Evolutionary conservation across 352 stramenopile species (phyloP).

Genomic region (Aphanomyces invadans): DNA sequence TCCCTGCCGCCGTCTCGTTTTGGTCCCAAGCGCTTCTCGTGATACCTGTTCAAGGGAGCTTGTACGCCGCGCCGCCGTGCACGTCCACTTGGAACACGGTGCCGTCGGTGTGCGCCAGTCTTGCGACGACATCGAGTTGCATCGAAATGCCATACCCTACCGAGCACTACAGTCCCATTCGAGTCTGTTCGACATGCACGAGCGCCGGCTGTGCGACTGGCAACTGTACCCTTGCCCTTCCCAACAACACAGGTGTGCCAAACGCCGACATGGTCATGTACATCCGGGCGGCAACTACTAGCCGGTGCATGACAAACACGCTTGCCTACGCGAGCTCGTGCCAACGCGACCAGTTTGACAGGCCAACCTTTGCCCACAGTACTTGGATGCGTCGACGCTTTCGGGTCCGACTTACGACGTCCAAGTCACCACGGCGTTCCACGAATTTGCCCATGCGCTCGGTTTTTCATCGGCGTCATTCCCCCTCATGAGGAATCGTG

Average conservation of each 20-base stretch:
- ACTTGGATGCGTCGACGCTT: not conserved
- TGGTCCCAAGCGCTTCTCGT: slow-evolving; percentile 50
- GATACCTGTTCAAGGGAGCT: slow-evolving; percentile 51
- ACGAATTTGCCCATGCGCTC: slow-evolving; percentile 26
- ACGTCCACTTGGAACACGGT: slow-evolving; percentile 48
- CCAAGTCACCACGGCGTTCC: slow-evolving; percentile 14
- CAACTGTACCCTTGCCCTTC: slow-evolving; percentile 25
- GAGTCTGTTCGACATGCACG: slow-evolving; percentile 39
- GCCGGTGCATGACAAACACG: slow-evolving; percentile 42
- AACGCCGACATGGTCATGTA: slow-evolving; percentile 70
- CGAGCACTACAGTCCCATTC: slow-evolving; percentile 48
- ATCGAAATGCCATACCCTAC: slow-evolving; percentile 65
- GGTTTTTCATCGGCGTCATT: slow-evolving; percentile 23
- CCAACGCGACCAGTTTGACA: slow-evolving; percentile 80
- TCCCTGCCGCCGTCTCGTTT: slow-evolving; percentile 54
- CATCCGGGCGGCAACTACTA: slow-evolving; percentile 41
- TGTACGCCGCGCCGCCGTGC: slow-evolving; percentile 54
- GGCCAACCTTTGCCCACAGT: slow-evolving; percentile 26
- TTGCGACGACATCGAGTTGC: slow-evolving; percentile 46
- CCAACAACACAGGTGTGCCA: slow-evolving; percentile 24
- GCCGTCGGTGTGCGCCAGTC: slow-evolving; percentile 45
- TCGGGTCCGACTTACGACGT: not conserved
- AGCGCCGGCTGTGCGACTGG: slow-evolving; percentile 37
- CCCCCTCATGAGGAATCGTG: slow-evolving; percentile 12
- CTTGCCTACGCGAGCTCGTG: slow-evolving; percentile 73